Conservation (phyloP, 139 green algal species). For the Ettlia oleoabundans region DNA sequence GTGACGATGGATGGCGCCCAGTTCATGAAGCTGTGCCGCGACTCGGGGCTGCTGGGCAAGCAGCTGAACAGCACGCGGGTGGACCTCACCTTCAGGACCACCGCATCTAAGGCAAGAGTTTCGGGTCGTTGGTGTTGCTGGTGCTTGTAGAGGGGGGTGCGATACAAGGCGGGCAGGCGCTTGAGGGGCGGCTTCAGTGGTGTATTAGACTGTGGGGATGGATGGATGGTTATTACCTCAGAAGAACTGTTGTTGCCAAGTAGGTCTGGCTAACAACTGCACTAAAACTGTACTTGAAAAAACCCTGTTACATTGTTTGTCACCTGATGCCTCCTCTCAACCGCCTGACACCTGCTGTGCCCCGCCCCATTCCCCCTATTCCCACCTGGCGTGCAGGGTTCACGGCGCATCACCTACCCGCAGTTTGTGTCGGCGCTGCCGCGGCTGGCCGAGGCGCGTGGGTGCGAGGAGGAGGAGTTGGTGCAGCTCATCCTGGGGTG, state of each 20-base stretch:
- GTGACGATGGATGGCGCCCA: background rate
- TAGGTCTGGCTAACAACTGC: no score
- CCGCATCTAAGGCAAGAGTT: background rate
- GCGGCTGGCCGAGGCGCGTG: conserved; percentile 11
- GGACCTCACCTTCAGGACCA: conserved; percentile 1
- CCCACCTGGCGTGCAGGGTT: background rate
- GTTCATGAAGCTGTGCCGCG: conserved; percentile 17
- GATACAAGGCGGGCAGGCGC: no score
- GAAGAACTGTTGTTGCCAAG: no score
- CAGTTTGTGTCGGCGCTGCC: background rate
- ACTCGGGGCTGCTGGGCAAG: background rate
- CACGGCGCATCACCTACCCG: background rate
- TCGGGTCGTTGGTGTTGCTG: no score
- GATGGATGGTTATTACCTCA: no score
- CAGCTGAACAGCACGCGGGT: background rate
- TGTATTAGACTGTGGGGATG: no score
- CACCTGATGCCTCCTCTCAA: background rate
- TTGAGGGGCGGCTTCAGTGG: no score
- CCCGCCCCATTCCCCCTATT: background rate
- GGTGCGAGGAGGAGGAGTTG: background rate
- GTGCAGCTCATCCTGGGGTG: background rate
- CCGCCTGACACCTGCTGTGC: background rate
- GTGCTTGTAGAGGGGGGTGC: no score
- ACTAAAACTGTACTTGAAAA: no score
- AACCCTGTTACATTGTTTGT: no score